phyloP scores from a whole-genome alignment of 2,329 filamentous ascomycete genomes.

The Sporothrix brasiliensis region DNA sequence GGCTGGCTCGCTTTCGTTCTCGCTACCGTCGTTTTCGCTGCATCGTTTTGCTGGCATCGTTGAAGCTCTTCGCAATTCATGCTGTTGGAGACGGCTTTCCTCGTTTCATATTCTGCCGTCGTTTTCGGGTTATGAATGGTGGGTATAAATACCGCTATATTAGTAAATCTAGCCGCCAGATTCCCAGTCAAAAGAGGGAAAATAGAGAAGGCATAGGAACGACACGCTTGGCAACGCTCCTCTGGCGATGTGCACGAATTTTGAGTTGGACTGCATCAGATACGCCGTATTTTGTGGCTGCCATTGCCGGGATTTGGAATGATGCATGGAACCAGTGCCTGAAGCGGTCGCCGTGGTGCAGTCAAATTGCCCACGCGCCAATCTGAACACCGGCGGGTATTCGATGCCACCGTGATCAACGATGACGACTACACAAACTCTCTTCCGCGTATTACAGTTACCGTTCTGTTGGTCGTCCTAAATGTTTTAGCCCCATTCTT shows the following conservation, averaged over 20 bases:
- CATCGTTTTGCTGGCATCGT: background rate
- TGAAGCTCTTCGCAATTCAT: background rate
- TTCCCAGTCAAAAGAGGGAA: background rate
- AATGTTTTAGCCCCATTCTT: background rate
- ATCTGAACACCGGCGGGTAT: background rate
- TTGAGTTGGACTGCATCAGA: background rate
- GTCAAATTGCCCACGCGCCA: background rate
- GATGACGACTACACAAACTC: constrained; percentile 7
- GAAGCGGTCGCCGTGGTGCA: background rate
- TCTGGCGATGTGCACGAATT: background rate
- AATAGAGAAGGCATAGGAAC: background rate
- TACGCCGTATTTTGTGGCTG: constrained; percentile 10
- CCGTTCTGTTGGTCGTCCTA: background rate
- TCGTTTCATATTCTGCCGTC: background rate
- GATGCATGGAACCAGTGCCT: background rate
- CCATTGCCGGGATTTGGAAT: too few relatives aligned
- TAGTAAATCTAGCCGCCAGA: background rate
- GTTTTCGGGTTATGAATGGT: background rate
- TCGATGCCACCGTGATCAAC: background rate
- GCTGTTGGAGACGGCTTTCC: background rate
- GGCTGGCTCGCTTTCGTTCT: constrained; percentile 12
- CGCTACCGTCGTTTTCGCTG: constrained; percentile 9
- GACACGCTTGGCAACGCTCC: background rate
- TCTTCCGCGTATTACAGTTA: background rate
- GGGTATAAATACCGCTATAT: background rate